These are phyloP conservation scores for Chionographis japonica DNA, from an alignment of 106 monocot species.

Conservation along the genomic window DNA sequence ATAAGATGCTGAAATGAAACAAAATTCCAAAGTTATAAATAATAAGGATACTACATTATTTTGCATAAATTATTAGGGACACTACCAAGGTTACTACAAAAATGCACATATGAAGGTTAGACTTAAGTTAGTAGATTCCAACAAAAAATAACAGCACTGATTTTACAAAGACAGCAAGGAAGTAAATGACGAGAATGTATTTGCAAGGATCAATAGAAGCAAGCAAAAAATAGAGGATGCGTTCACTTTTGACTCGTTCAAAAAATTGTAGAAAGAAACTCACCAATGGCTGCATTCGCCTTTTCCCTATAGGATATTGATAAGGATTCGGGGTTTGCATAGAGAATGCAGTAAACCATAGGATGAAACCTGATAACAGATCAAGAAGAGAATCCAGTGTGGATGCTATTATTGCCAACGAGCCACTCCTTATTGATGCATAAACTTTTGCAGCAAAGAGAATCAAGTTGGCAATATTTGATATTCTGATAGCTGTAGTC, in stretches of 20 bases:
- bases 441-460: constrained; percentile 96
- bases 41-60: no score
- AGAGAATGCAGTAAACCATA: constrained; percentile 96
- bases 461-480: constrained; percentile 84
- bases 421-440: constrained; percentile 88
- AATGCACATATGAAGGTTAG: no score
- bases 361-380: constrained; percentile 91
- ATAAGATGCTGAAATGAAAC: no score
- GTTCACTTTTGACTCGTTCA: no score
- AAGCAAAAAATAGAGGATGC: no score
- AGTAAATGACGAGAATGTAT: no score
- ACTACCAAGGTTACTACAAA: no score
- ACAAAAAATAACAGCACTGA: no score
- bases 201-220: no score
- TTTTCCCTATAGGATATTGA: constrained; percentile 94
- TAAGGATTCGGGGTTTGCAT: constrained; percentile 95
- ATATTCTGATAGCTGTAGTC: constrained; percentile 69
- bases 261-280: constrained; percentile 5
- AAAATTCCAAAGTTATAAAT: no score
- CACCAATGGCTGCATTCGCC: constrained; percentile 95
- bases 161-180: not conserved
- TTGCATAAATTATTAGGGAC: no score
- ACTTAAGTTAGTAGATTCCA: no score
- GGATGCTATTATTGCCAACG: constrained; percentile 91
- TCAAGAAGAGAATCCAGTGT: constrained; percentile 98